Percentiles rank a stretch among this genome's conserved stretches.
Evolutionary conservation across 2,329 filamentous ascomycete species (phyloP).

Genomic region (Lachnellula subtilissima): DNA sequence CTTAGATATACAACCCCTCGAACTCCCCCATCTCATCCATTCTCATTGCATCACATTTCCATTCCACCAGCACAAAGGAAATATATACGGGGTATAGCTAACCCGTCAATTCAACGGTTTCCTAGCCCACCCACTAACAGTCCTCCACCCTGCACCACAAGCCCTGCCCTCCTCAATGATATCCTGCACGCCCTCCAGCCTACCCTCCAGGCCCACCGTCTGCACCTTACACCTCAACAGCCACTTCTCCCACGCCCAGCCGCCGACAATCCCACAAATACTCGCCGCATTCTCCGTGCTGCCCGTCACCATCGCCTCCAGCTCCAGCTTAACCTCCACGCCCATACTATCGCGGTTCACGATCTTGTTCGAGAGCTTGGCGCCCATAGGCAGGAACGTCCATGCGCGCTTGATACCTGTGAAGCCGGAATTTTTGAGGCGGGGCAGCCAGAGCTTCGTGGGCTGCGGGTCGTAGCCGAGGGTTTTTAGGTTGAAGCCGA

Average conservation of each 20-base stretch:
- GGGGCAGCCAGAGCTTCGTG: slow-evolving; percentile 73
- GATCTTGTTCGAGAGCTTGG: slow-evolving; percentile 41
- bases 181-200: slow-evolving; percentile 54
- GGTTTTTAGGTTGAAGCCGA: slow-evolving; percentile 82
- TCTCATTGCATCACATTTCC: background rate
- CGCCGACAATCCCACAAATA: slow-evolving; percentile 76
- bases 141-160: slow-evolving; percentile 55
- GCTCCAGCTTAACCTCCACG: slow-evolving; percentile 43
- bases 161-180: slow-evolving; percentile 60
- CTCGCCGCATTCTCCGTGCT: slow-evolving; percentile 68
- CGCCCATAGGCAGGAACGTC: slow-evolving; percentile 82
- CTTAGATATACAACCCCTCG: background rate
- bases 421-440: slow-evolving; percentile 73
- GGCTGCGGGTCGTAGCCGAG: slow-evolving; percentile 84
- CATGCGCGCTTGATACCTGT: slow-evolving; percentile 76
- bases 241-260: slow-evolving; percentile 96
- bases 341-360: slow-evolving; percentile 35
- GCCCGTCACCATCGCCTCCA: slow-evolving; percentile 61
- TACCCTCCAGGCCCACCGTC: slow-evolving; percentile 66
- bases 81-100: background rate
- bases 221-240: slow-evolving; percentile 82
- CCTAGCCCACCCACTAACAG: slow-evolving; percentile 58
- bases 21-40: background rate
- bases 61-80: background rate
- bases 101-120: slow-evolving; percentile 44